phyloP scores from a whole-genome alignment of 1,139 yeast species.

The Sugiyamaella xylanicola region DNA sequence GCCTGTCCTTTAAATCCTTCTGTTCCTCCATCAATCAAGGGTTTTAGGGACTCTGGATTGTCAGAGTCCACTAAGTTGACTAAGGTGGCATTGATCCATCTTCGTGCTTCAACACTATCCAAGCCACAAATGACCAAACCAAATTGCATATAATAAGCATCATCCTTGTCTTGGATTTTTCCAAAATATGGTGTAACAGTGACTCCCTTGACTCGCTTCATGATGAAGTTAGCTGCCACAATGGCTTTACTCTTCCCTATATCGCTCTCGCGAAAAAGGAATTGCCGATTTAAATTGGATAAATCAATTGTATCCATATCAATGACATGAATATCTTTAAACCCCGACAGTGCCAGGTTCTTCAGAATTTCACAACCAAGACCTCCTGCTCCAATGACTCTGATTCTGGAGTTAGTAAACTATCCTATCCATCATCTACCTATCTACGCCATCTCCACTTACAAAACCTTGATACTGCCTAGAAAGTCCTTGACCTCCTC shows the following conservation, averaged over 20 bases:
- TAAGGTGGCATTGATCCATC: slow-evolving; percentile 85
- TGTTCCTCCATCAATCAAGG: slow-evolving; percentile 93
- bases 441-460: slow-evolving; percentile 27
- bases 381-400: slow-evolving; percentile 87
- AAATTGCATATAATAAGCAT: slow-evolving; percentile 67
- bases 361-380: slow-evolving; percentile 92
- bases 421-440: no score
- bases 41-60: slow-evolving; percentile 62
- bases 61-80: slow-evolving; percentile 59
- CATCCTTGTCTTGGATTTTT: slow-evolving; percentile 70
- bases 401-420: no score
- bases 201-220: slow-evolving; percentile 51
- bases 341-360: slow-evolving; percentile 77
- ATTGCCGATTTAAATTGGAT: slow-evolving; percentile 88
- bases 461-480: slow-evolving; percentile 41
- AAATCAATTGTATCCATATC: slow-evolving; percentile 96
- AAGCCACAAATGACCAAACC: slow-evolving; percentile 81
- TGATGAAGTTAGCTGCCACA: slow-evolving; percentile 70
- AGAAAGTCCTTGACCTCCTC: slow-evolving; percentile 37
- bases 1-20: slow-evolving; percentile 95
- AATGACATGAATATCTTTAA: slow-evolving; percentile 72
- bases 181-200: slow-evolving; percentile 61
- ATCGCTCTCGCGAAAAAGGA: slow-evolving; percentile 70
- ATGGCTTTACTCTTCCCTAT: slow-evolving; percentile 81
- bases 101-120: slow-evolving; percentile 85